Evolutionary conservation across 176 grass and related monocot species (phyloP), one percentile per base, ranked within the genome.

Genomic region (Avena sativa): DNA sequence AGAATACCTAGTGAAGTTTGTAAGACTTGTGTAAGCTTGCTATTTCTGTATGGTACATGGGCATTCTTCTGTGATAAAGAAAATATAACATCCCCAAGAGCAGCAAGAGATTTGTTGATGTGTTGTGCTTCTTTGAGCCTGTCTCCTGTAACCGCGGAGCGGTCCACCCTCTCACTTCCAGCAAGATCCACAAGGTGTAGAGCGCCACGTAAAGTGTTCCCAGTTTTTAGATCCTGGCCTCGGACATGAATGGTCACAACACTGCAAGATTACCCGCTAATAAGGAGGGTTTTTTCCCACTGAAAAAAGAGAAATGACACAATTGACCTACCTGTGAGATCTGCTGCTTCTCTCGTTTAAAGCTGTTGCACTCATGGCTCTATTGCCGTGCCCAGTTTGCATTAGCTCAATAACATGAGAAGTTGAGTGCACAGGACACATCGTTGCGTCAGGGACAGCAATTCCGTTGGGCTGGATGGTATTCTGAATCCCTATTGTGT

Each of bases 281-380:
- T 79, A 83, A 68, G 83, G 69, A 65, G 61, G 62, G 73, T 49
- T 49, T 68, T 21, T 66, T 76, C 36, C 48, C 30, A 47, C 9
- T 78, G 4, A 66, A 66, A 67, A 70, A 90, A 74, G 15, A 66
- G 28, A 81, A 87, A 56, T 30, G 53, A 8, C 48, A 50, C 52
- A 71, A 30, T 13, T 64, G 87, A 74, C 32, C 47, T 77, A 91
- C 95, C 95, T 98, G 48, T 98, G 95, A 63, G 95, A 98, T 84
- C 95, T 89, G 74, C 95, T 98, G 75, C 95, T 98, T 77, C 95
- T 91, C 74, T 95, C 95, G 80, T 95, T 98, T 71, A 98, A 85
- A 71, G 95, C 95, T 81, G 93, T 98, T 38, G 95, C 91, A 71
- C 93, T 85, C 77, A 98, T 85, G 68, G 95, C 75, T 81, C 95